Evolutionary conservation across 768 basidiomycete genomes (phyloP), one percentile per base, ranked within the genome.

Genomic region (Kockovaella imperatae): DNA sequence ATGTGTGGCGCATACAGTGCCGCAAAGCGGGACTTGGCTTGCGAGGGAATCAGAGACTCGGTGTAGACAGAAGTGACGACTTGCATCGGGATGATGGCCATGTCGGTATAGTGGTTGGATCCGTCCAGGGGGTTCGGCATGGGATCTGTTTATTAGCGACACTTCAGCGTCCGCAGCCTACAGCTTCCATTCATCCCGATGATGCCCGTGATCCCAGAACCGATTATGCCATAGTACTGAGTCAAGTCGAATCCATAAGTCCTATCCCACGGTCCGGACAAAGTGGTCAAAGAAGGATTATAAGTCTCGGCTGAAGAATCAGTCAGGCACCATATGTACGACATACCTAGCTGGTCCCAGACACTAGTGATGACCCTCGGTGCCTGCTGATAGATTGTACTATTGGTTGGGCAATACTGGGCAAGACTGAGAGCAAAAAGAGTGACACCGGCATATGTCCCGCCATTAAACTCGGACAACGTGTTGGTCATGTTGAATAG

Each of bases 251-350:
- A 56, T 7, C 55, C 55, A 41, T 56, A 56, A 7, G 55, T 18
- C 15, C 55, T 20, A 24, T 56, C 55, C 55, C 55, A 56, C 17
- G 55, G 47, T 25, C 55, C 55, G 25, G 55, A 36, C 2, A 56
- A 25, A 31, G 40, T 56, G n/a, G 15, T 15, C 14, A 56, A 35
- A 7, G 55, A 45, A 8, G 55, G 55, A 40, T 56, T 56, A 39
- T 56, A 56, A 15, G 51, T 49, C 32, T 56, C 51, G 15, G 25
- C 52, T 48, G n/a, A n/a, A 24, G 15, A n/a, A 11, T 36, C 15
- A 24, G 35, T 17, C 17, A 4, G 5, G 21, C 5, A 4, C 11
- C 6, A 20, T 10, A 3, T 17, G 4, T 31, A 23, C 4, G 50
- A 38, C 50, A 8, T 28, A 54, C 54, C 49, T 13, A 42, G 38